phyloP scores from a whole-genome alignment of 805 yeast genomes.

The Candida pini region DNA sequence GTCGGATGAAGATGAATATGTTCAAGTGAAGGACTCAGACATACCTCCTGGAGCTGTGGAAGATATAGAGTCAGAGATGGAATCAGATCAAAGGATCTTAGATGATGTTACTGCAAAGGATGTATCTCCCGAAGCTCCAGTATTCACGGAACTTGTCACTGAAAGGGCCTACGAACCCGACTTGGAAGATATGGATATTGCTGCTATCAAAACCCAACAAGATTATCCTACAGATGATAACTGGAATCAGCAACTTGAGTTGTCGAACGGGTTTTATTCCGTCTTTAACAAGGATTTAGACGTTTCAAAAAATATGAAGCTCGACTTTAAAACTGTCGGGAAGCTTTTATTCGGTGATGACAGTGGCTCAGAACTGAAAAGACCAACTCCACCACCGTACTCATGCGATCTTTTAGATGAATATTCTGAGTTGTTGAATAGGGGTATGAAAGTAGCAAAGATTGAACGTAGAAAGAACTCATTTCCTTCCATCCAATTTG shows the following conservation, averaged over 20 bases:
- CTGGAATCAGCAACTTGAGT: conserved; percentile 60
- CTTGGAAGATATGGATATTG: conserved; percentile 40
- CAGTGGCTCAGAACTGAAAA: conserved; percentile 10
- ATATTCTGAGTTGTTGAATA: conserved; percentile 8
- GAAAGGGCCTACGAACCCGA: conserved; percentile 73
- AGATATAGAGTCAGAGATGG: neutral
- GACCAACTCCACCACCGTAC: conserved; percentile 3
- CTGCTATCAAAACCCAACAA: conserved; percentile 34
- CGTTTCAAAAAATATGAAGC: conserved; percentile 6
- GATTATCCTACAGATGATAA: conserved; percentile 46
- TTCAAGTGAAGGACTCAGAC: neutral
- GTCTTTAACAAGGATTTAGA: conserved; percentile 25
- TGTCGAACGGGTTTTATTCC: conserved; percentile 43
- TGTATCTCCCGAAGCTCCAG: conserved; percentile 3
- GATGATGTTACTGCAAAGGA: no score
- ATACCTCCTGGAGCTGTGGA: no score
- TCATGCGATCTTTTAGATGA: conserved; percentile 6
- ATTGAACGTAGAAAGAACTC: no score
- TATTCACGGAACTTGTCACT: conserved; percentile 37
- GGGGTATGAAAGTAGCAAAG: no score
- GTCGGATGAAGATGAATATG: conserved; percentile 3
- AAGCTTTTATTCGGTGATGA: conserved; percentile 14
- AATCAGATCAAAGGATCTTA: neutral
- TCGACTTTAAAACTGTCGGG: conserved; percentile 17
- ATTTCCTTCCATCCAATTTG: conserved; percentile 34